Evolutionary conservation across 1,284 basidiomycete species (phyloP).

Genomic region (Sphagnurus paluster): DNA sequence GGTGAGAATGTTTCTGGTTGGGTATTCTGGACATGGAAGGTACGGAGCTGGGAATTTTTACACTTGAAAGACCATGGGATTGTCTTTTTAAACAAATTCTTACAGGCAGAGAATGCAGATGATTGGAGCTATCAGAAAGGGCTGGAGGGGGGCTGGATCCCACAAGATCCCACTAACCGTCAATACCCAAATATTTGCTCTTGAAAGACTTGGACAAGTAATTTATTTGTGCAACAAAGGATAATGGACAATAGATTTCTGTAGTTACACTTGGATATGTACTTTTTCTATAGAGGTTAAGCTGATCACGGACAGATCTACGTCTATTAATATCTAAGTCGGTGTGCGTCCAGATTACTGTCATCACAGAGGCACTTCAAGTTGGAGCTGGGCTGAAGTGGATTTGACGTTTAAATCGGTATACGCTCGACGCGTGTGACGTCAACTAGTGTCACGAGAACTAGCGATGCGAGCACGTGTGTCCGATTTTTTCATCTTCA

Average conservation of each 20-base stretch:
- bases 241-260: background rate
- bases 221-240: background rate
- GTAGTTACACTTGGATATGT: no score
- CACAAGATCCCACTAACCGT: constrained; percentile 60
- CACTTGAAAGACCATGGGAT: background rate
- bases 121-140: constrained; percentile 76
- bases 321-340: no score
- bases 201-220: constrained; percentile 6
- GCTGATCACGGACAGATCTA: no score
- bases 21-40: constrained; percentile 88
- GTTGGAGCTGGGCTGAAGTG: no score
- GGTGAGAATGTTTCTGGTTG: constrained; percentile 72
- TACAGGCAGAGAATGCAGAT: constrained; percentile 67
- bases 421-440: no score
- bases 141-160: constrained; percentile 72
- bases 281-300: no score
- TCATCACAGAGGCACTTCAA: no score
- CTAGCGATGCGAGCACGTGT: background rate
- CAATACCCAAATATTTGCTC: constrained; percentile 61
- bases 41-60: background rate
- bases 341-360: no score
- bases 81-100: background rate
- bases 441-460: background rate
- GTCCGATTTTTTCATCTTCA: background rate
- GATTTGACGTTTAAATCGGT: no score